Percentiles rank a stretch among this genome's conserved stretches.
These are phyloP conservation scores for Uncinocarpus reesii DNA, from an alignment of 2,329 filamentous ascomycete species.

Conservation along the genomic window DNA sequence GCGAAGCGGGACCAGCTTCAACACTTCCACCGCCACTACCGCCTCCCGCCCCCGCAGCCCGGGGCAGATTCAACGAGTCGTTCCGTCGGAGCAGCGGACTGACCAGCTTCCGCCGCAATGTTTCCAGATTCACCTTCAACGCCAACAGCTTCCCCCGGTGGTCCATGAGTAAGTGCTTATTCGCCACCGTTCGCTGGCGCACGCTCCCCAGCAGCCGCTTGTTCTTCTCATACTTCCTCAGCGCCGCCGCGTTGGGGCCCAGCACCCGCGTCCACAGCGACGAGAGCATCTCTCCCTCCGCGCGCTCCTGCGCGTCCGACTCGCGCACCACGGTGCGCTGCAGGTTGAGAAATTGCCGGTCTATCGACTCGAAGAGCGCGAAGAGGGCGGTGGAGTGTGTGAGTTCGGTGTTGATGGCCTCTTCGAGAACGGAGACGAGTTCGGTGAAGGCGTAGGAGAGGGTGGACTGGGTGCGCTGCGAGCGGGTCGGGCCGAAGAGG, in stretches of 20 bases:
- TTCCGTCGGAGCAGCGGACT: conserved; percentile 67
- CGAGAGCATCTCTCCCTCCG: conserved; percentile 70
- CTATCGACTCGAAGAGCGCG: conserved; percentile 81
- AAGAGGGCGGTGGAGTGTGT: conserved; percentile 71
- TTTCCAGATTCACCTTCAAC: conserved; percentile 78
- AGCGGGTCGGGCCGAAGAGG: conserved; percentile 68
- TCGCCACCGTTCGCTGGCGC: conserved; percentile 69
- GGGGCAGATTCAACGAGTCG: conserved; percentile 32
- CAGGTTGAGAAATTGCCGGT: conserved; percentile 80
- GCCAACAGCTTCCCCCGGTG: conserved; percentile 76
- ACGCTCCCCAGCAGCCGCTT: conserved; percentile 67
- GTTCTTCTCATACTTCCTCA: conserved; percentile 92
- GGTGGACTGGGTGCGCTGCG: conserved; percentile 68
- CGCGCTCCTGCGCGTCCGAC: conserved; percentile 65
- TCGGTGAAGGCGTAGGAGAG: conserved; percentile 81
- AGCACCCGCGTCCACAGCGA: conserved; percentile 79
- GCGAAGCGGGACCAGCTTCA: conserved; percentile 51
- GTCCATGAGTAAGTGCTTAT: conserved; percentile 76
- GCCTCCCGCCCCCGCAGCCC: conserved; percentile 21
- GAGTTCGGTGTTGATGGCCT: conserved; percentile 76
- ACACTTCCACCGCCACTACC: conserved; percentile 27
- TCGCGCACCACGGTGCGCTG: conserved; percentile 78
- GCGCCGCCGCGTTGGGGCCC: conserved; percentile 59
- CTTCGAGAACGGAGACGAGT: conserved; percentile 77
- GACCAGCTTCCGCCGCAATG: conserved; percentile 70